Conservation (phyloP, 768 basidiomycete genomes). For the Exidia glandulosa region DNA sequence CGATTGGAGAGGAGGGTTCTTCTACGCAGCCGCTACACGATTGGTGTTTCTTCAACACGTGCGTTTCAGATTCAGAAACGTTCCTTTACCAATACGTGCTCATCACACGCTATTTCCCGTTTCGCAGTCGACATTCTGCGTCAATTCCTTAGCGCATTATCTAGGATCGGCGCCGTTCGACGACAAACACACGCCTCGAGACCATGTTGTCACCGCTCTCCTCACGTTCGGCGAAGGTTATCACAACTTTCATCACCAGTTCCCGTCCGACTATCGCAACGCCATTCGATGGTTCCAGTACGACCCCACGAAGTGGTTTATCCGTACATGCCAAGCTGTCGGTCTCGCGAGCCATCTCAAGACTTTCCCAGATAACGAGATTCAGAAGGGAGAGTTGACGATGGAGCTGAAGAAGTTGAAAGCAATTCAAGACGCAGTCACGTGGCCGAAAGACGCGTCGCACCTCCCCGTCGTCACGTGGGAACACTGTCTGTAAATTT, state of each 20-base stretch:
- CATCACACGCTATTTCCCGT: too few relatives aligned
- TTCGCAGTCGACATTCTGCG: constrained; percentile 68
- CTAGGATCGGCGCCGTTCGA: constrained; percentile 75
- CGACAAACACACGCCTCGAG: constrained; percentile 64
- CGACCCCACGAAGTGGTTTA: constrained; percentile 74
- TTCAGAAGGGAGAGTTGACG: constrained; percentile 66
- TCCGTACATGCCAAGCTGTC: constrained; percentile 46
- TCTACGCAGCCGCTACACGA: constrained; percentile 64
- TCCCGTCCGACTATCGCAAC: constrained; percentile 71
- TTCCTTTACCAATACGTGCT: neutral
- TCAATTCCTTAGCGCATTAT: constrained; percentile 86
- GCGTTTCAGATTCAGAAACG: constrained; percentile 20
- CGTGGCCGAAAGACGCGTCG: constrained; percentile 44
- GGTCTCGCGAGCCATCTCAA: constrained; percentile 75
- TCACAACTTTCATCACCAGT: constrained; percentile 87
- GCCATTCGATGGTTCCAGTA: constrained; percentile 65
- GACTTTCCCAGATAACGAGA: constrained; percentile 81
- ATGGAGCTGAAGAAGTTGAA: constrained; percentile 76
- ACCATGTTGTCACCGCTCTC: constrained; percentile 71
- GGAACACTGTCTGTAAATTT: constrained; percentile 55
- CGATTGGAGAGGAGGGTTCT: constrained; percentile 65
- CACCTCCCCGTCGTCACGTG: constrained; percentile 69
- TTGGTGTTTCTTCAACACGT: constrained; percentile 75
- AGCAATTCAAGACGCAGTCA: constrained; percentile 45
- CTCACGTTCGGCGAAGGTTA: constrained; percentile 82